Evolutionary conservation across 2,329 filamentous ascomycete species (phyloP).

Genomic region (Aspergillus japonicus): DNA sequence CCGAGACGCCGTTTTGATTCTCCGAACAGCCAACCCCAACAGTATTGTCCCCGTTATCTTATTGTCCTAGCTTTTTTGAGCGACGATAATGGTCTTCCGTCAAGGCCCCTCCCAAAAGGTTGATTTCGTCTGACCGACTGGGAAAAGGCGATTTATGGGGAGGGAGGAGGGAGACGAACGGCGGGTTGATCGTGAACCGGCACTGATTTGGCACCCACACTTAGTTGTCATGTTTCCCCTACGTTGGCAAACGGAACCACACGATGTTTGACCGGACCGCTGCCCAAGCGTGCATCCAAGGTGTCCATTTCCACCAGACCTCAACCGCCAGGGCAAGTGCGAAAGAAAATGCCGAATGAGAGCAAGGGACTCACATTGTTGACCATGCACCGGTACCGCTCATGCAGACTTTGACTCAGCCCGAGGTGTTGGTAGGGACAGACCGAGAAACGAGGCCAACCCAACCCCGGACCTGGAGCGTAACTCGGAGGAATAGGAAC

Average conservation of each 20-base stretch:
- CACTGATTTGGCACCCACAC: conserved; percentile 10
- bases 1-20: conserved; percentile 21
- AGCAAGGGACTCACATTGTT: conserved; percentile 3
- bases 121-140: conserved; percentile 1
- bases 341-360: not conserved
- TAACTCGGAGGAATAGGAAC: not conserved
- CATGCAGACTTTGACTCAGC: conserved; percentile 20
- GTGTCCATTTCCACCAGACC: conserved; percentile 6
- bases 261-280: conserved; percentile 3
- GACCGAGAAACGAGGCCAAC: conserved; percentile 1
- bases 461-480: not conserved
- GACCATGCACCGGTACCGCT: conserved; percentile 12
- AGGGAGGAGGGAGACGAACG: conserved; percentile 5
- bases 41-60: not conserved
- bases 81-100: not conserved
- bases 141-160: not conserved
- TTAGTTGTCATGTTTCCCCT: conserved; percentile 17
- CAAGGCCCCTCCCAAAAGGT: not conserved
- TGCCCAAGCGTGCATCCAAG: conserved; percentile 3
- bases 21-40: conserved; percentile 9
- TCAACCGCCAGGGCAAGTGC: not conserved
- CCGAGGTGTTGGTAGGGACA: conserved; percentile 6
- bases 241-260: conserved; percentile 13
- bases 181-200: conserved; percentile 7
- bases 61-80: not conserved